A percentile compares a stretch with the other conserved stretches of the same genome.
These are phyloP conservation scores for Ceriops zippeliana DNA, from an alignment of 345 rosid genomes.

Conservation along the genomic window DNA sequence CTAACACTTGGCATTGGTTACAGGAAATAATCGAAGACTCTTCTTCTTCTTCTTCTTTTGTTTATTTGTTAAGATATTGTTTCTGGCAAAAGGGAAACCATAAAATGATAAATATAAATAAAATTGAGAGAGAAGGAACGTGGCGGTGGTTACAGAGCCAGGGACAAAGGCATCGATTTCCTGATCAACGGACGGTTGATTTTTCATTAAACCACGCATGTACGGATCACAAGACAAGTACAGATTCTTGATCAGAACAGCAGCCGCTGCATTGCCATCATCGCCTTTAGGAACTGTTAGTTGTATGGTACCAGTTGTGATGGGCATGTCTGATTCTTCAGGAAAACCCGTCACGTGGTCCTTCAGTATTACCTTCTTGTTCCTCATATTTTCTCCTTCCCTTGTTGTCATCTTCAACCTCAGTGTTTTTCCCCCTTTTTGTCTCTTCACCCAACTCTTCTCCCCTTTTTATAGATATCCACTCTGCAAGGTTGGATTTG, in stretches of 20 bases:
- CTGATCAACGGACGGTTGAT: too few relatives aligned
- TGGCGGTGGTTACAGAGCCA: conserved; percentile 15
- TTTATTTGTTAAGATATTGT: too few relatives aligned
- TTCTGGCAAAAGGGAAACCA: too few relatives aligned
- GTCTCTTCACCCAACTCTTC: too few relatives aligned
- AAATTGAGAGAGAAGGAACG: neutral
- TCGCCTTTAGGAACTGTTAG: conserved; percentile 22
- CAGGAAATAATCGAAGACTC: too few relatives aligned
- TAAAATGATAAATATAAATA: too few relatives aligned
- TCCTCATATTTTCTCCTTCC: conserved; percentile 4
- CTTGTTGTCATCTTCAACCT: conserved; percentile 1
- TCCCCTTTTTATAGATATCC: too few relatives aligned
- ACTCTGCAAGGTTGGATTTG: too few relatives aligned
- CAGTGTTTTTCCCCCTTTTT: too few relatives aligned
- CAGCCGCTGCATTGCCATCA: neutral
- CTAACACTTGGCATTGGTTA: too few relatives aligned
- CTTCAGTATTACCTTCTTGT: conserved; percentile 15
- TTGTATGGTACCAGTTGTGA: neutral
- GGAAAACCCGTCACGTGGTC: conserved; percentile 18
- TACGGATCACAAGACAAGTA: conserved; percentile 30
- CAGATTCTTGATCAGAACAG: conserved; percentile 18
- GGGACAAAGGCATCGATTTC: neutral
- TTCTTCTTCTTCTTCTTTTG: too few relatives aligned
- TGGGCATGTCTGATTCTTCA: conserved; percentile 27
- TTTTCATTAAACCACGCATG: conserved; percentile 14